These are phyloP conservation scores for Clitopilus passeckerianus DNA, from an alignment of 768 basidiomycete genomes.

Conservation along the genomic window DNA sequence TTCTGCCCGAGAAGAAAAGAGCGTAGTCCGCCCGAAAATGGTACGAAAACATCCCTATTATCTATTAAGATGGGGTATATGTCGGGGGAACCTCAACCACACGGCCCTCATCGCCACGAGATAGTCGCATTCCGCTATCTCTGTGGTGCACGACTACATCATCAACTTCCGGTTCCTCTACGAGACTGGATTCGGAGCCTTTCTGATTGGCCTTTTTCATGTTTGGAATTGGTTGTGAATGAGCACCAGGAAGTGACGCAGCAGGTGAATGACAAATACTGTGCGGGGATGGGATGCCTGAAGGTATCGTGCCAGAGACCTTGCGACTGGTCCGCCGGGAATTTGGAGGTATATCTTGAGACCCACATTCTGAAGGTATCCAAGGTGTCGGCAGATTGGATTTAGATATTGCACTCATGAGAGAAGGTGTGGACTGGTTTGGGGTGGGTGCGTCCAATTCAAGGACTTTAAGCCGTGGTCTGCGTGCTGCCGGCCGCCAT, in stretches of 20 bases:
- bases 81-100: not conserved
- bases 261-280: not conserved
- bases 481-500: not conserved
- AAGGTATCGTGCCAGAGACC: not conserved
- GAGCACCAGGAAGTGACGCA: not conserved
- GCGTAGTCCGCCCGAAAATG: too few species aligned
- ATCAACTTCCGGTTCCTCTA: not conserved
- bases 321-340: not conserved
- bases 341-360: not conserved
- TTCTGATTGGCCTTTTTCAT: too few species aligned
- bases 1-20: too few species aligned
- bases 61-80: not conserved
- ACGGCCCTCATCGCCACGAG: not conserved
- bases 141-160: not conserved
- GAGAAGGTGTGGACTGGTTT: not conserved
- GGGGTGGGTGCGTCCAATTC: not conserved
- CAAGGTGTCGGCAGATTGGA: not conserved
- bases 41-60: too few species aligned
- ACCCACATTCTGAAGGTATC: not conserved
- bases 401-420: not conserved
- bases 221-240: not conserved
- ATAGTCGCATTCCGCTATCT: not conserved
- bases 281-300: not conserved
- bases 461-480: not conserved
- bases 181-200: too few species aligned